phyloP scores from a whole-genome alignment of 1,139 yeast species.

The Candida sanyaensis region DNA sequence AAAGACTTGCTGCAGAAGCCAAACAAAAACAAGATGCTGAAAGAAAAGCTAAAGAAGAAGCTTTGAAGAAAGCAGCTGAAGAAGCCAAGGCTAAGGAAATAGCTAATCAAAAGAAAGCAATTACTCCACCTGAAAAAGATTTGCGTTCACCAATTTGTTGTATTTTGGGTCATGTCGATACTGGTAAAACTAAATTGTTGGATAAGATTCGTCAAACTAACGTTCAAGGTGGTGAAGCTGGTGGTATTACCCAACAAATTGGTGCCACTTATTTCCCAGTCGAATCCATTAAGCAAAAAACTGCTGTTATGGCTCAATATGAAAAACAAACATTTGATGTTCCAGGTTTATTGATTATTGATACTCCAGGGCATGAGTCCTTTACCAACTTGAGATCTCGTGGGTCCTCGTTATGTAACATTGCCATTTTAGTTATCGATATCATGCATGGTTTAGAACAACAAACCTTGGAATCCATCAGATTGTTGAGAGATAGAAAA shows the following conservation, averaged over 20 bases:
- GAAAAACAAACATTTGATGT: conserved; percentile 89
- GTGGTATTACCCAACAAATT: conserved; percentile 99
- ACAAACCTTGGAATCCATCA: conserved; percentile 92
- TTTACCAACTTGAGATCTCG: conserved; percentile 96
- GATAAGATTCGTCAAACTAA: conserved; percentile 98
- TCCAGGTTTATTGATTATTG: conserved; percentile 94
- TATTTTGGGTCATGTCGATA: conserved; percentile 99
- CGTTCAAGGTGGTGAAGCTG: conserved; percentile 99
- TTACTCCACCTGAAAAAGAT: conserved; percentile 39
- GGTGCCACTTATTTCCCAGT: conserved; percentile 99
- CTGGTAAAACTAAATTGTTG: conserved; percentile 95
- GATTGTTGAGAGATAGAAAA: conserved; percentile 90
- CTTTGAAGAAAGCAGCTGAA: conserved; percentile 3
- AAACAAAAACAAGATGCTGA: conserved; percentile 1
- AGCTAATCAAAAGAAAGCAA: conserved; percentile 17
- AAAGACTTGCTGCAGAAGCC: conserved; percentile 17
- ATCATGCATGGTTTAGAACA: conserved; percentile 99
- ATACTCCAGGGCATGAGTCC: conserved; percentile 99
- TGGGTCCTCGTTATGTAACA: conserved; percentile 98
- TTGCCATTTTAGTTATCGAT: conserved; percentile 96
- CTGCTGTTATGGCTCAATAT: conserved; percentile 84
- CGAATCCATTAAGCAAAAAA: conserved; percentile 85
- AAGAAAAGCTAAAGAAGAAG: conserved; percentile 7
- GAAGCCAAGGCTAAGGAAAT: conserved; percentile 4
- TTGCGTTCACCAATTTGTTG: conserved; percentile 98